phyloP scores from a whole-genome alignment of 495 filamentous ascomycete species.

The Neurospora discreta region DNA sequence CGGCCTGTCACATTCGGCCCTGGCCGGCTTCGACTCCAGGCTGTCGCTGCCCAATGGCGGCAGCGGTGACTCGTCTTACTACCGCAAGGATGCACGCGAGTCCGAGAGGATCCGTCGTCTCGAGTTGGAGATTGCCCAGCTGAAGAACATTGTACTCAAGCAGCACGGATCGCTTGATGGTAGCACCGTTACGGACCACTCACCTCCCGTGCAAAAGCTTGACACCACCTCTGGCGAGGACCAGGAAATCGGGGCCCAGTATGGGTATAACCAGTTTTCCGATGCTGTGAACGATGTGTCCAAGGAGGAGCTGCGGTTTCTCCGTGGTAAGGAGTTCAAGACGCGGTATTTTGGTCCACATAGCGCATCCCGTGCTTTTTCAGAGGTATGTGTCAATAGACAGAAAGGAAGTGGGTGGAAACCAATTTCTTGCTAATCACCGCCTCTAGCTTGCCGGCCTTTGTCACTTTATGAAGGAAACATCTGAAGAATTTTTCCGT shows the following conservation, averaged over 20 bases:
- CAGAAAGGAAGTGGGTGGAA: too few species aligned
- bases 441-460: slow-evolving; percentile 29
- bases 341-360: slow-evolving; percentile 39
- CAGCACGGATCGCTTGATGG: slow-evolving; percentile 23
- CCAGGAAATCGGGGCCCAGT: slow-evolving; percentile 7
- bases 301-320: slow-evolving; percentile 25
- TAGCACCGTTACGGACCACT: slow-evolving; percentile 24
- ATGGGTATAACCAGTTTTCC: slow-evolving; percentile 8
- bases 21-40: slow-evolving; percentile 23
- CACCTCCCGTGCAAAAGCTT: slow-evolving; percentile 7
- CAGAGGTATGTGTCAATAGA: slow-evolving; percentile 26
- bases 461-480: slow-evolving; percentile 36
- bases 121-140: slow-evolving; percentile 38
- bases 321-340: slow-evolving; percentile 32
- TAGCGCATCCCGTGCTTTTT: slow-evolving; percentile 33
- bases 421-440: slow-evolving; percentile 4
- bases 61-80: slow-evolving; percentile 16
- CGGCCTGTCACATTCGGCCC: slow-evolving; percentile 20
- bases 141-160: slow-evolving; percentile 30
- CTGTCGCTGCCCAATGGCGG: slow-evolving; percentile 20
- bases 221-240: slow-evolving; percentile 6
- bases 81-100: slow-evolving; percentile 26
- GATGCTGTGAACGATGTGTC: slow-evolving; percentile 6
- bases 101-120: slow-evolving; percentile 36
- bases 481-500: slow-evolving; percentile 30